Conservation (phyloP, 176 grass and related monocot species). For the Puccinellia tenuiflora region DNA sequence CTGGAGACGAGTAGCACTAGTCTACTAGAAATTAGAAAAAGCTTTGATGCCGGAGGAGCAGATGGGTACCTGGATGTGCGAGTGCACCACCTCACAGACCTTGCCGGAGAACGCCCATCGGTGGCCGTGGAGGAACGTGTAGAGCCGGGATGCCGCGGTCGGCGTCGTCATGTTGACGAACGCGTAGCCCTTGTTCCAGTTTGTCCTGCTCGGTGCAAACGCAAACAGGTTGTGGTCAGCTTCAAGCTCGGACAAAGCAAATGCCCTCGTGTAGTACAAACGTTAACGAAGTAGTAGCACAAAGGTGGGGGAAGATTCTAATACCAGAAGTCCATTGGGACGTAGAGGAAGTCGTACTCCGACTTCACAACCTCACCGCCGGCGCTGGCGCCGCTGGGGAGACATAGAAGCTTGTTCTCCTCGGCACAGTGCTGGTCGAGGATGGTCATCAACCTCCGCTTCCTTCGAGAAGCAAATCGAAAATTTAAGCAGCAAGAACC, state of each 20-base stretch:
- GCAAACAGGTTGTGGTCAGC: neutral
- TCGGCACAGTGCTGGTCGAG: conserved; percentile 27
- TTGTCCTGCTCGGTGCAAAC: neutral
- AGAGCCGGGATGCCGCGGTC: conserved; percentile 27
- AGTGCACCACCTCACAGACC: conserved; percentile 44
- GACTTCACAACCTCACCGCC: neutral
- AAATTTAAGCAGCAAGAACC: neutral
- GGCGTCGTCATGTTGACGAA: conserved; percentile 63
- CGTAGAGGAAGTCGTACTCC: conserved; percentile 58
- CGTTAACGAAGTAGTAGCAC: neutral
- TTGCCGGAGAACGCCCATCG: conserved; percentile 34
- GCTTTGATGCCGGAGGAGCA: neutral
- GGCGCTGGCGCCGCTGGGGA: no score
- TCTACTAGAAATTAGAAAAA: no score
- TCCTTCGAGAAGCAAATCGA: neutral
- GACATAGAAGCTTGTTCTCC: conserved; percentile 12
- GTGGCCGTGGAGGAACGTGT: conserved; percentile 17
- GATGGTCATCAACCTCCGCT: conserved; percentile 9
- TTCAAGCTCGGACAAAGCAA: neutral
- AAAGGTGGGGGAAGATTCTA: neutral
- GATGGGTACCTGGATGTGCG: conserved; percentile 26
- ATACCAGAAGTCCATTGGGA: conserved; percentile 31
- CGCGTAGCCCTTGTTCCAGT: conserved; percentile 52
- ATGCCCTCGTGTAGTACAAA: neutral
- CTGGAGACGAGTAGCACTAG: no score